Conservation (phyloP, 768 basidiomycete genomes). For the Serendipita sp. region DNA sequence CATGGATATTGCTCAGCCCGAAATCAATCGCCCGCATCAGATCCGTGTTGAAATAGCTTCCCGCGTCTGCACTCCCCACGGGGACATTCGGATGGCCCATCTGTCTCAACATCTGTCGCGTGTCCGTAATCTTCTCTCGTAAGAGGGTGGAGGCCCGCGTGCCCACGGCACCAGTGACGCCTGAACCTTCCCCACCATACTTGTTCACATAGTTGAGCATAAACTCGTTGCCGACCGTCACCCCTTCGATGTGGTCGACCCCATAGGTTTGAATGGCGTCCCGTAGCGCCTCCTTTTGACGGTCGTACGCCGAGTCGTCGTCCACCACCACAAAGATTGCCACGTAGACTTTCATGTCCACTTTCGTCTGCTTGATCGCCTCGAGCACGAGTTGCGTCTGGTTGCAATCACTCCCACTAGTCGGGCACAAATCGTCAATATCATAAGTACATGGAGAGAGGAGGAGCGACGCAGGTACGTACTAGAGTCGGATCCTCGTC, state of each 20-base stretch:
- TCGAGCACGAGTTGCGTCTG: conserved; percentile 40
- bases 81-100: conserved; percentile 25
- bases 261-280: conserved; percentile 65
- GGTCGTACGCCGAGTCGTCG: conserved; percentile 41
- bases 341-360: conserved; percentile 65
- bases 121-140: conserved; percentile 51
- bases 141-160: conserved; percentile 42
- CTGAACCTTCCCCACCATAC: neutral
- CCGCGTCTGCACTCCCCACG: conserved; percentile 76
- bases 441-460: neutral
- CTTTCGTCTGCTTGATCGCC: conserved; percentile 81
- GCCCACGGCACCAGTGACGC: neutral
- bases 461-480: neutral
- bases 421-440: neutral
- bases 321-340: conserved; percentile 43
- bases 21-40: conserved; percentile 53
- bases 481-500: neutral
- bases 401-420: conserved; percentile 19
- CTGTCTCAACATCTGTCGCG: conserved; percentile 20
- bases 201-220: conserved; percentile 47
- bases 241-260: conserved; percentile 51
- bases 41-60: conserved; percentile 61
- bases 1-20: conserved; percentile 21
- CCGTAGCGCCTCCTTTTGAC: conserved; percentile 56
- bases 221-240: conserved; percentile 89